phyloP scores from a whole-genome alignment of 1,139 yeast genomes.

The Arxiozyma heterogenica region DNA sequence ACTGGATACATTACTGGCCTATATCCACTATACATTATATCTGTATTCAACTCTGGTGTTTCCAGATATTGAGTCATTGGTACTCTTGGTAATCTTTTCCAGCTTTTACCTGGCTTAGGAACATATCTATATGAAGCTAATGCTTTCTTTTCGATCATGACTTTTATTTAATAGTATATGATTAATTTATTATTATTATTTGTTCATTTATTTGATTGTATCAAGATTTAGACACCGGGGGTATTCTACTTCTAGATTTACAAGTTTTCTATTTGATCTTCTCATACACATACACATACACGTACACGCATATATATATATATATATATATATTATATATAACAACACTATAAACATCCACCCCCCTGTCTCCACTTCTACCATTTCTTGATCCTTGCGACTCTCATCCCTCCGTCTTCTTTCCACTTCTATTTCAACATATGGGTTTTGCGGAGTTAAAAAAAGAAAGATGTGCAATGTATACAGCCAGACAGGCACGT shows the following conservation, averaged over 20 bases:
- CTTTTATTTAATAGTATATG: no score
- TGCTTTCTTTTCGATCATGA: neutral
- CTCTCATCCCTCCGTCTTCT: neutral
- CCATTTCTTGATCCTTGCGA: neutral
- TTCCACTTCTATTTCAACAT: neutral
- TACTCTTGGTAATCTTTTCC: constrained; percentile 24
- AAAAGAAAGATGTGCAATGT: neutral
- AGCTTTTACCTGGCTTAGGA: neutral
- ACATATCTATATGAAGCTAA: neutral
- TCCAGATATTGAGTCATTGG: constrained; percentile 28
- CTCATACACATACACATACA: no score
- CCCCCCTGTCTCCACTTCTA: neutral
- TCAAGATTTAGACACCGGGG: no score
- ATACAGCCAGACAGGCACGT: neutral
- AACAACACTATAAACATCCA: neutral
- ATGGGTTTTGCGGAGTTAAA: constrained; percentile 1
- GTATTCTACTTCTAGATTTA: no score
- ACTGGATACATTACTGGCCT: constrained; percentile 29
- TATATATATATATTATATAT: no score
- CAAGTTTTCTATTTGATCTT: no score
- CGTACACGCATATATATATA: no score
- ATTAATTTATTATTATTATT: no score
- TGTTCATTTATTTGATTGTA: no score
- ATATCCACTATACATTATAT: constrained; percentile 28
- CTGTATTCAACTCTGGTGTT: constrained; percentile 20